Evolutionary conservation across 495 filamentous ascomycete genomes (phyloP), one percentile per base, ranked within the genome.

Genomic region (Xylaria palmicola): DNA sequence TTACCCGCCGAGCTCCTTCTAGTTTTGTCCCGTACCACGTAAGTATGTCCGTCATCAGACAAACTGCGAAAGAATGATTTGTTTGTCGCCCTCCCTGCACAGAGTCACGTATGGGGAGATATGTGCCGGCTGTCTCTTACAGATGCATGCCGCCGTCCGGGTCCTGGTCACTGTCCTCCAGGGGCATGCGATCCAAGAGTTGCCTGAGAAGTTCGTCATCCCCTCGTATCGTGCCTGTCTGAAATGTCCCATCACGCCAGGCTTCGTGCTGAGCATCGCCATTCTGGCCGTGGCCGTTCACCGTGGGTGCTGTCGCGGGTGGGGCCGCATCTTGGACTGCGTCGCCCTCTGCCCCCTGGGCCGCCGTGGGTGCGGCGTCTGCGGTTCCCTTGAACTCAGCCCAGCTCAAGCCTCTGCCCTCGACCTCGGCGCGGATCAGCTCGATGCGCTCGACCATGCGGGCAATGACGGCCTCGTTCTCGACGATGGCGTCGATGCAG

Each of bases 401-500:
- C 91, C 90, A 95, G 63, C 69, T 77, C 72, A 86, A 74, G 2
- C 92, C 92, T 20, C 92, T 81, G 29, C 41, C 48, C 77, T 96
- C 91, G 3, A 94, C 85, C 79, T 97, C 92, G 56, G 59, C 71
- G 69, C 83, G 86, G 58, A 96, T 71, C 44, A 93, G 68, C 44
- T 60, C 71, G 64, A 96, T 82, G 65, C 92, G 79, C 76, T 86
- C 85, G 50, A 83, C 77, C 88, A 93, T 93, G 50, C 90, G 79
- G 39, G 59, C 73, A 36, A 93, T 86, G 45, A 96, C 91, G 5
- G 74, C 74, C 63, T 88, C 80, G 72, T 96, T 97, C 76, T 97
- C 92, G 40, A 37, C 66, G 73, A 87, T 88, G 32, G 90, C 79
- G 70, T 93, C 86, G 53, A 76, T 68, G 74, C 88, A 91, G 65